Conservation (phyloP, 768 basidiomycete species). For the Boletus barrowsii region DNA sequence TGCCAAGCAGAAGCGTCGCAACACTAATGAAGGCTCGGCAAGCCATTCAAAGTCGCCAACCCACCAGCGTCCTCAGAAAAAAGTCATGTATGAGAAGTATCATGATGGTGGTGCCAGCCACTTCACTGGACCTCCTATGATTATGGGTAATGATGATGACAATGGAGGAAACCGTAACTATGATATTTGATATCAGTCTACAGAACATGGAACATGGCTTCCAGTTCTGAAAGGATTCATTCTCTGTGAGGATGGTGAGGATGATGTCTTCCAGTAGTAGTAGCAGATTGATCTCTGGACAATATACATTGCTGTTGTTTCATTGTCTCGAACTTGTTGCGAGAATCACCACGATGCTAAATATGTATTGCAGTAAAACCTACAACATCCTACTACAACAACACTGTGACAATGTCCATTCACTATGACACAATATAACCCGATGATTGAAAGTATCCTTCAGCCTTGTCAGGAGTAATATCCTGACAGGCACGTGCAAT, state of each 20-base stretch:
- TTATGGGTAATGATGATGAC: too few relatives aligned
- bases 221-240: not conserved
- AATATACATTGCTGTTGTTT: too few relatives aligned
- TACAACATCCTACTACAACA: too few relatives aligned
- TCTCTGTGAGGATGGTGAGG: not conserved
- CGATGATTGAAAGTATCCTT: not conserved
- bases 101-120: not conserved
- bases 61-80: not conserved
- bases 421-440: constrained; percentile 1
- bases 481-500: not conserved
- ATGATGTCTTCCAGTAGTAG: not conserved
- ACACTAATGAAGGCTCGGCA: not conserved
- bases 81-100: not conserved
- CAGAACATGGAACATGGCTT: not conserved
- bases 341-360: too few relatives aligned
- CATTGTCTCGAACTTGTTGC: too few relatives aligned
- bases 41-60: not conserved
- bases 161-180: too few relatives aligned
- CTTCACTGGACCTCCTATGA: not conserved
- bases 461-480: constrained; percentile 1
- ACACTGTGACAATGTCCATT: not conserved
- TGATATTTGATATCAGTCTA: not conserved
- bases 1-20: not conserved
- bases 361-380: too few relatives aligned
- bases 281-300: too few relatives aligned